These are phyloP conservation scores for Hyaloperonospora arabidopsidis DNA, from an alignment of 352 stramenopile species.

Conservation along the genomic window DNA sequence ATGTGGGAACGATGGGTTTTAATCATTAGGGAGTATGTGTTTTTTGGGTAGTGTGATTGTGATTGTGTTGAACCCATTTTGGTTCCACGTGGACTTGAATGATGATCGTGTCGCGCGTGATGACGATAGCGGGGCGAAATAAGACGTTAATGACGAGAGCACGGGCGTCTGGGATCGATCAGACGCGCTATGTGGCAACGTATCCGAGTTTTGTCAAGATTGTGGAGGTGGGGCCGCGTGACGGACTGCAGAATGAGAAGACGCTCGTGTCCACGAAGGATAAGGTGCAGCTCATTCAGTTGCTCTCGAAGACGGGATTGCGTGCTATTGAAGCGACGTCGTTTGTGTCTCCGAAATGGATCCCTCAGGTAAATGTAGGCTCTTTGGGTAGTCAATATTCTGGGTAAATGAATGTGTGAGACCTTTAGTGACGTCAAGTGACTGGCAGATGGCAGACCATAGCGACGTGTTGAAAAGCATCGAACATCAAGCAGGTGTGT, in stretches of 20 bases:
- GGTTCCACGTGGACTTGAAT: no score
- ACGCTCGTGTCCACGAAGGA: conserved; percentile 75
- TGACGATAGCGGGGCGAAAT: conserved; percentile 1
- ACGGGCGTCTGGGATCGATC: conserved; percentile 5
- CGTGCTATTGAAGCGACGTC: conserved; percentile 88
- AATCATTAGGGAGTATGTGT: no score
- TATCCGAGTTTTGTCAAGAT: conserved; percentile 85
- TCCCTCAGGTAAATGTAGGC: conserved; percentile 70
- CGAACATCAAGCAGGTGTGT: conserved; percentile 59
- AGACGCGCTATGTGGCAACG: neutral
- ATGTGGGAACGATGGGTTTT: no score
- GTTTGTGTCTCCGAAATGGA: conserved; percentile 96
- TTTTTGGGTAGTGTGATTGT: no score
- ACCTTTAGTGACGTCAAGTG: conserved; percentile 3
- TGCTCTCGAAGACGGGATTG: conserved; percentile 86
- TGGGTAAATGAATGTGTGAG: neutral
- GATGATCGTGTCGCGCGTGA: neutral
- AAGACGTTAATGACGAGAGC: conserved; percentile 7
- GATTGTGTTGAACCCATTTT: no score
- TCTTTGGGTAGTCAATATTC: neutral
- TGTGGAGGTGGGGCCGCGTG: conserved; percentile 91
- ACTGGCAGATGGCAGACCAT: conserved; percentile 90
- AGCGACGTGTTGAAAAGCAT: conserved; percentile 84
- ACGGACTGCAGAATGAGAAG: conserved; percentile 95
- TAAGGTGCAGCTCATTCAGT: conserved; percentile 90